A percentile compares a stretch with the other conserved stretches of the same genome.
These are phyloP conservation scores for Aciculoconidium aculeatum DNA, from an alignment of 805 yeast species.

Conservation along the genomic window DNA sequence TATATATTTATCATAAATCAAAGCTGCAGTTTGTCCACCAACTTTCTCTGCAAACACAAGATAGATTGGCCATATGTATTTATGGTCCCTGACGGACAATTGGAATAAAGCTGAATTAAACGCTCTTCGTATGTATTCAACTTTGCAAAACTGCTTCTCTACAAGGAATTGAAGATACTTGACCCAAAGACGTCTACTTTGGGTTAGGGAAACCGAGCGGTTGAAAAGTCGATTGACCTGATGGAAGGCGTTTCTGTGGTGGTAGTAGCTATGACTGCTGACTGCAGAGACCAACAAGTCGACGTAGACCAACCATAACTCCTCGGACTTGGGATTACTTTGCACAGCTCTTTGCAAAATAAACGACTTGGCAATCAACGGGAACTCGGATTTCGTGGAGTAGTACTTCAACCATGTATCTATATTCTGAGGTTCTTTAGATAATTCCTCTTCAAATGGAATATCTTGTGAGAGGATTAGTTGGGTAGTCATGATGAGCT, in stretches of 20 bases:
- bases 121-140: constrained; percentile 33
- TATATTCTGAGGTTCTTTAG: constrained; percentile 27
- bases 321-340: constrained; percentile 39
- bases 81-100: constrained; percentile 49
- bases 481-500: too few relatives aligned
- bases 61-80: constrained; percentile 36
- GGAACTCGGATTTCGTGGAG: constrained; percentile 10
- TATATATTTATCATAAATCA: constrained; percentile 25
- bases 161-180: constrained; percentile 42
- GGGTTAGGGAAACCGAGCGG: constrained; percentile 35
- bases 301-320: constrained; percentile 51
- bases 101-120: constrained; percentile 47
- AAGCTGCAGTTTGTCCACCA: constrained; percentile 35
- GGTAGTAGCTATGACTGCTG: constrained; percentile 19
- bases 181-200: constrained; percentile 48
- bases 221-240: constrained; percentile 42
- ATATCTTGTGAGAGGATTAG: constrained; percentile 17
- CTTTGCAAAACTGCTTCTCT: constrained; percentile 20
- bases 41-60: constrained; percentile 48
- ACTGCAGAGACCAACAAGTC: constrained; percentile 32
- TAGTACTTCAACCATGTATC: constrained; percentile 44
- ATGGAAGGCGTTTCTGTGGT: constrained; percentile 23
- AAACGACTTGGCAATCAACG: constrained; percentile 34
- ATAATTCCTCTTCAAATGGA: constrained; percentile 28
- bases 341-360: constrained; percentile 49